Base-by-base conservation (phyloP, 495 filamentous ascomycete species). In the Aspergillus saccharolyticus region DNA sequence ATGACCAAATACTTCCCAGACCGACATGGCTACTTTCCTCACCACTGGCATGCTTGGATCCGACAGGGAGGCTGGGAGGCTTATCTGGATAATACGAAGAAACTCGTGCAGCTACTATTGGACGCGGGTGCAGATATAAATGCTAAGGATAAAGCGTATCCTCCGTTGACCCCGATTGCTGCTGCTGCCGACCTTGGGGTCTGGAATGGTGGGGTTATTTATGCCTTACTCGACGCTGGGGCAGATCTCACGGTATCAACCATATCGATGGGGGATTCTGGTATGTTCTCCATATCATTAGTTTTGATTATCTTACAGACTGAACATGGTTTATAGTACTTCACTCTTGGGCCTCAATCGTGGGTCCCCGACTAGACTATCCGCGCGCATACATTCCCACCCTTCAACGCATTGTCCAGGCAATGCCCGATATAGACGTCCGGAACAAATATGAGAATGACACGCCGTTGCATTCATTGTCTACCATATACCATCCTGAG, bases 131-230 rank as follows among this genome's bases (percentile, higher is more conserved):
- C 33, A 12, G 60, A 65, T n/a, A 54, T 64, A 21, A 59, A 71
- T 20, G 57, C 61, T 6, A 64, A 64, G 46, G 58, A 67, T 53
- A 67, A 66, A 24, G 62, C 39, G 5, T 56, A 56, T 51, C 55
- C 59, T 10, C 44, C 22, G 14, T 12, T 56, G n/a, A 62, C 55
- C 3, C 62, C 62, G 0, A 62, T 64, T 21, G 58, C 55, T 4
- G 58, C 55, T 2, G 62, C 62, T 12, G 58, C 59, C 6, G 62
- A 64, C 30, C 7, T 51, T 9, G 62, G 58, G 28, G 59, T 64
- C 10, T 64, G 62, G 62, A 53, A 64, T 42, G 55, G 55, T 0
- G 59, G 59, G 9, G 24, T 58, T 24, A 62, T 61, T 20, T 43
- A 52, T 22, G 58, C 62, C 15, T 42, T 64, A 8, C 30, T 64